Conservation (phyloP, 495 filamentous ascomycete genomes). For the Podospora fimiseda region DNA sequence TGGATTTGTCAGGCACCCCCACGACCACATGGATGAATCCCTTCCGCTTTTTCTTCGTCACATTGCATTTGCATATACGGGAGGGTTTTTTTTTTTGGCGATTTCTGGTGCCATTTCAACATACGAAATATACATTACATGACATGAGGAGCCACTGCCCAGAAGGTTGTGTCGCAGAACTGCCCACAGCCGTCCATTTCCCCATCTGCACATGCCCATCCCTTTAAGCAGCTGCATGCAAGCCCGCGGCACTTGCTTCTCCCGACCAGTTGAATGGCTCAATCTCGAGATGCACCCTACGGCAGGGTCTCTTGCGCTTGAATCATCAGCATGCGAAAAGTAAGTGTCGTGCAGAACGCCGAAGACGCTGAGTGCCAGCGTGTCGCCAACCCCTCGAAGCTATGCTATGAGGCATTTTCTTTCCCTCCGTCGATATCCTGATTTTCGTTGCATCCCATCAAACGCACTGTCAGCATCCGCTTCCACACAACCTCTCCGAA, state of each 20-base stretch:
- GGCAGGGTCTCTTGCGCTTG: not conserved
- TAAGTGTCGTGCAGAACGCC: conserved; percentile 11
- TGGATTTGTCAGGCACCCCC: not conserved
- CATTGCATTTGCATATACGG: not conserved
- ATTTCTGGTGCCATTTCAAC: too few species aligned
- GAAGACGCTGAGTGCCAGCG: conserved; percentile 2
- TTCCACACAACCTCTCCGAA: not conserved
- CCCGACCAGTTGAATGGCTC: not conserved
- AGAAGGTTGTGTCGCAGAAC: not conserved
- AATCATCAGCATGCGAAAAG: conserved; percentile 3
- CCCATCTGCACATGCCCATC: not conserved
- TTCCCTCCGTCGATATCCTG: not conserved
- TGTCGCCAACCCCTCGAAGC: not conserved
- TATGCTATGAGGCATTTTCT: conserved; percentile 17
- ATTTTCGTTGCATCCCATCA: conserved; percentile 3
- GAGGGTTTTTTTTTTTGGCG: too few species aligned
- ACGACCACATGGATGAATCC: not conserved
- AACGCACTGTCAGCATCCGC: conserved; percentile 10
- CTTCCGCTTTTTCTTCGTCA: not conserved
- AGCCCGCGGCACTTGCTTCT: not conserved
- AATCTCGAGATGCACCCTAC: conserved; percentile 5
- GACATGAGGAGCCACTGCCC: not conserved
- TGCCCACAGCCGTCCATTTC: not conserved
- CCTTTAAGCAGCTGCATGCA: not conserved
- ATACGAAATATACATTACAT: not conserved